These are phyloP conservation scores for Hebeloma cylindrosporum DNA, from an alignment of 768 basidiomycete species.

Conservation along the genomic window DNA sequence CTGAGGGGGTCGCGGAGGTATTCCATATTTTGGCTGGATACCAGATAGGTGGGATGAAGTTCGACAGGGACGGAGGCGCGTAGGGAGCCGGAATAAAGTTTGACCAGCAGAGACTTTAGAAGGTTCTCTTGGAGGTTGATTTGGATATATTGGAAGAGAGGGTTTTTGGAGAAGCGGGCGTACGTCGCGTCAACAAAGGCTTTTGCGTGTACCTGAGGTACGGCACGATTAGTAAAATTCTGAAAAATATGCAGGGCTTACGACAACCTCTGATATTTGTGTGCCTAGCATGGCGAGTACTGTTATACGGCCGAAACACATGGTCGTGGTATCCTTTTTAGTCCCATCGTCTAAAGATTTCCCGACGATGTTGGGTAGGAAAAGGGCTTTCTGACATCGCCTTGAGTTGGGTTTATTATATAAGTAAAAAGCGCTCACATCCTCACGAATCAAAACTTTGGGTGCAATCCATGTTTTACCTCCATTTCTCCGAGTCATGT, in stretches of 20 bases:
- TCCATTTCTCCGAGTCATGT: constrained; percentile 76
- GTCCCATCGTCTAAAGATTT: constrained; percentile 56
- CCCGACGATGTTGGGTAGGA: constrained; percentile 86
- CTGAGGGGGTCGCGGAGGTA: constrained; percentile 83
- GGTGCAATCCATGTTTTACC: constrained; percentile 97
- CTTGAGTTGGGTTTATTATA: neutral
- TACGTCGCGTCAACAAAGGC: constrained; percentile 66
- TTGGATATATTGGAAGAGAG: constrained; percentile 72
- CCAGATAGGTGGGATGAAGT: constrained; percentile 70
- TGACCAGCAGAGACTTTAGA: constrained; percentile 87
- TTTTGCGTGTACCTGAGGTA: constrained; percentile 69
- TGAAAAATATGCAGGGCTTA: neutral
- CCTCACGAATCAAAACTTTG: constrained; percentile 82
- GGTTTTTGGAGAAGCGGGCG: constrained; percentile 48
- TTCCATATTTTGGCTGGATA: constrained; percentile 84
- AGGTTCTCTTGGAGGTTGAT: constrained; percentile 95
- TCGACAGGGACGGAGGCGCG: constrained; percentile 62
- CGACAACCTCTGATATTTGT: constrained; percentile 79
- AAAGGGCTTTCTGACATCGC: constrained; percentile 74
- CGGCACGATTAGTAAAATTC: neutral
- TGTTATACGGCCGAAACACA: constrained; percentile 76
- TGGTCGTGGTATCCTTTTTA: constrained; percentile 70
- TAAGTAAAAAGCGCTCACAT: constrained; percentile 51
- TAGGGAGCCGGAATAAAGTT: constrained; percentile 77
- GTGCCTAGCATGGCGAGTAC: constrained; percentile 83